Conservation (phyloP, 768 basidiomycete species). For the Boletellus ananas region DNA sequence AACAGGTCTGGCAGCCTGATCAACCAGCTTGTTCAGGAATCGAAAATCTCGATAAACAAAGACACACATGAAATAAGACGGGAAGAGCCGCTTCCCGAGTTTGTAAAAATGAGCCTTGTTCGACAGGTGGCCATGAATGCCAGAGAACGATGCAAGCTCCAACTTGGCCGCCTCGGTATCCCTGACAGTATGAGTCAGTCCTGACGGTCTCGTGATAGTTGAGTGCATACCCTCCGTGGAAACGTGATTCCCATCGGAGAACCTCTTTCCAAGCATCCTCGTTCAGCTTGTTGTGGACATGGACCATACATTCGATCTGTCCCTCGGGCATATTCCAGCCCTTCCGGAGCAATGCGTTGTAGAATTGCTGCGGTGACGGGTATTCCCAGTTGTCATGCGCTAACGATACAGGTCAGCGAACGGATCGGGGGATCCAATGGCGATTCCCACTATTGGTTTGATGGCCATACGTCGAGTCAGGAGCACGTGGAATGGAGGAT, state of each 20-base stretch:
- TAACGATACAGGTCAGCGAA: neutral
- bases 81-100: neutral
- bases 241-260: conserved; percentile 12
- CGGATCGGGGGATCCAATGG: neutral
- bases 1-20: conserved; percentile 11
- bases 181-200: neutral
- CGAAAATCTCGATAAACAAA: neutral
- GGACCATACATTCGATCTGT: conserved; percentile 2
- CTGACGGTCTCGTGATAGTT: neutral
- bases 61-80: conserved; percentile 8
- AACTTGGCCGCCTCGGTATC: conserved; percentile 4
- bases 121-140: conserved; percentile 12
- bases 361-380: conserved; percentile 13
- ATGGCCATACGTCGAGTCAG: conserved; percentile 8
- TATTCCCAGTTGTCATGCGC: conserved; percentile 12
- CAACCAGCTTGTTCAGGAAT: neutral
- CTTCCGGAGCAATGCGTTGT: conserved; percentile 11
- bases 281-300: conserved; percentile 10
- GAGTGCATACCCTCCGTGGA: conserved; percentile 11
- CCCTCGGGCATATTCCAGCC: conserved; percentile 6
- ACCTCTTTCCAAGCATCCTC: conserved; percentile 10
- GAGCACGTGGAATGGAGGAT: conserved; percentile 8
- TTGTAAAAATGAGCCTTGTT: conserved; percentile 11
- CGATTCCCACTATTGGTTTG: conserved; percentile 6
- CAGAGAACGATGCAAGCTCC: conserved; percentile 11